Evolutionary conservation across 805 yeast genomes (phyloP), one percentile per base, ranked within the genome.

Genomic region (Yamadazyma sp.): DNA sequence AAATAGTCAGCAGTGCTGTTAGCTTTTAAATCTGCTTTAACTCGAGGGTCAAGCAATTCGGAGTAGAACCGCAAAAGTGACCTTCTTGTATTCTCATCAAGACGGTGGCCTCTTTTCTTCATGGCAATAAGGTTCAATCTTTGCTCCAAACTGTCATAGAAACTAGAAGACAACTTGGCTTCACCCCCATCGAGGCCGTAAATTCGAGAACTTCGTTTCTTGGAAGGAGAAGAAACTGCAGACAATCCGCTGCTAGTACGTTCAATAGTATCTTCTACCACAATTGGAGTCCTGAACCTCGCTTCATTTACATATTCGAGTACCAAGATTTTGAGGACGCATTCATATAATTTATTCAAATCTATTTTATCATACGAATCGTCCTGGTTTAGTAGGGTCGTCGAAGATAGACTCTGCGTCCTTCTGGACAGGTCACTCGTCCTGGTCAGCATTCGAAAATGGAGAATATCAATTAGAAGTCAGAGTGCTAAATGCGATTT

Each of bases 241-340:
- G 41, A 17, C 20, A 40, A 29, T 9, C 20, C 35, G 14, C 32
- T 19, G 14, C 16, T 19, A 3, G 28, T 28, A 3, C 9, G 11
- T 5, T 22, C 37, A 9, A 28, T 23, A 11, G 36, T 14, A 6
- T 22, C 28, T 15, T 34, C 37, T 5, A 22, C 23, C 11, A 27
- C 23, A n/a, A 32, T 40, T 6, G 59, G 57, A 11, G 62, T 66
- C 35, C 71, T 58, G 59, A 81, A 82, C 24, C 87, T 58, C 2
- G 85, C 85, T 55, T 81, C 87, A 41, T 72, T 77, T 37, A 75
- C 61, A 49, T 83, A 81, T 32, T 78, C 82, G 13, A 84, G 54
- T 9, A 84, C 55, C 2, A 82, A 54, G 5, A 79, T 57, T 48
- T 80, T 78, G 31, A 83, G 51, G 1, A 80, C 68, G 20, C 73